These are phyloP conservation scores for Dryas alaskensis DNA, from an alignment of 306 rosid species.

Conservation along the genomic window DNA sequence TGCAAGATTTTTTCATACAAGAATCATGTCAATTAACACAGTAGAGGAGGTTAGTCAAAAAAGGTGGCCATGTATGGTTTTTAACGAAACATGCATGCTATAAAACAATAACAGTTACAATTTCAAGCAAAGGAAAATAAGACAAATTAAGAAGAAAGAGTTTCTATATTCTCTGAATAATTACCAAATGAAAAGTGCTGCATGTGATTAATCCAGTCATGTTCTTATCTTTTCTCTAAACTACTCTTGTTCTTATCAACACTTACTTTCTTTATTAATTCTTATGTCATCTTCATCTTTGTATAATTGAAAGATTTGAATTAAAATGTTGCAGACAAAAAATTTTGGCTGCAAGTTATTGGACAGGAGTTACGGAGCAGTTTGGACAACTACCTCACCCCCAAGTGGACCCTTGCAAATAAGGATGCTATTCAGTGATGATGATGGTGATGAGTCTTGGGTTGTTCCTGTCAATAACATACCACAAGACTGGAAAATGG, in stretches of 20 bases:
- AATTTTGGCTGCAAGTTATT: constrained; percentile 71
- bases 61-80: too few species aligned
- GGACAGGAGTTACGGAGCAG: constrained; percentile 69
- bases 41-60: background rate
- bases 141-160: background rate
- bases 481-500: constrained; percentile 78
- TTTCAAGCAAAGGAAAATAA: background rate
- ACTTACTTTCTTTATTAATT: constrained; percentile 1
- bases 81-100: background rate
- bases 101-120: background rate
- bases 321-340: constrained; percentile 46
- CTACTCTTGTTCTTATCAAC: background rate
- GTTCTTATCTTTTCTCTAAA: background rate
- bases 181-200: background rate
- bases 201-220: background rate
- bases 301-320: background rate
- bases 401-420: constrained; percentile 77
- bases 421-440: constrained; percentile 74
- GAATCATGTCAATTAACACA: background rate
- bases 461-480: constrained; percentile 67
- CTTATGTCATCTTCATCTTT: constrained; percentile 11
- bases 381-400: constrained; percentile 71
- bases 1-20: background rate
- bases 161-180: background rate
- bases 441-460: constrained; percentile 77